phyloP scores from a whole-genome alignment of 129 eudicot genomes.

The Smallanthus sonchifolius region DNA sequence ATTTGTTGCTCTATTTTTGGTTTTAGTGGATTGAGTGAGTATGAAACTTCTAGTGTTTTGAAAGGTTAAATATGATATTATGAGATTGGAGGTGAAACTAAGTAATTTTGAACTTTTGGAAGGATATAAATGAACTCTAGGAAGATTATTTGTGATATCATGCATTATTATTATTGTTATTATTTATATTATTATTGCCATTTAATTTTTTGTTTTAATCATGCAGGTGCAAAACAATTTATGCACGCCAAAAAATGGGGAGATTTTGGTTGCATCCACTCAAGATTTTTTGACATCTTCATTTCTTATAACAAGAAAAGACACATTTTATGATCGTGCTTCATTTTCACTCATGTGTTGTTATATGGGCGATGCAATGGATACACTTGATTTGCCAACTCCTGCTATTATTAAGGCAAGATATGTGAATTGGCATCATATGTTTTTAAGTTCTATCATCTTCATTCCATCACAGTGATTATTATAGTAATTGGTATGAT shows the following conservation, averaged over 20 bases:
- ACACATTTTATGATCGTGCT: conserved; percentile 94
- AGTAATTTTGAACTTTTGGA: neutral
- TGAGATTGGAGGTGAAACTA: neutral
- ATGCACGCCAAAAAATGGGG: conserved; percentile 98
- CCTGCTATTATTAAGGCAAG: conserved; percentile 80
- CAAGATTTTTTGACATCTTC: conserved; percentile 96
- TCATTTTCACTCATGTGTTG: conserved; percentile 84
- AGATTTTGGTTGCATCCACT: conserved; percentile 94
- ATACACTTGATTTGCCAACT: conserved; percentile 82
- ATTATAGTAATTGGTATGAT: neutral
- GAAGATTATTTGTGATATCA: neutral
- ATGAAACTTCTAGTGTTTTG: neutral
- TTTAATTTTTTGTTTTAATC: conserved; percentile 4
- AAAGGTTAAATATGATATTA: neutral
- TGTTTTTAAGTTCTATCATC: neutral
- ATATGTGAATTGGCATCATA: conserved; percentile 1
- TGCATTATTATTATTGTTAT: neutral
- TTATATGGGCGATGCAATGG: conserved; percentile 96
- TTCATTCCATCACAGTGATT: neutral
- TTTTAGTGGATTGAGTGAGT: neutral
- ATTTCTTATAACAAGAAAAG: conserved; percentile 90
- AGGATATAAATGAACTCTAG: neutral
- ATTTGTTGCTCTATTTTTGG: neutral
- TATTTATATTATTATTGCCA: neutral
- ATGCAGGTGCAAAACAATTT: conserved; percentile 93